Conservation (phyloP, 805 yeast species). For the Tetrapisispora namnaoensis region DNA sequence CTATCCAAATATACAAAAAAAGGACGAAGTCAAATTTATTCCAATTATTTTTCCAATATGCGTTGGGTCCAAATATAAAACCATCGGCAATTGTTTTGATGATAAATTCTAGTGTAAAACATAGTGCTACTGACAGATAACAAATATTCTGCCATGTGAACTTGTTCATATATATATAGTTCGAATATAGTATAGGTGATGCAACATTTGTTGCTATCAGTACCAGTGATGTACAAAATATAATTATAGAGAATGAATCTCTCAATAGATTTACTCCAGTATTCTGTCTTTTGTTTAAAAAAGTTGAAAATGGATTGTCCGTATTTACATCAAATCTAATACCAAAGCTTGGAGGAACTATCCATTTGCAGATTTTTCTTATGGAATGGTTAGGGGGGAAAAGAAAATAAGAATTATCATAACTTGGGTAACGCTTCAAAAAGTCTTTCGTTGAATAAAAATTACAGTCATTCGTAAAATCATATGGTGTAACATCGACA, state of each 20-base stretch:
- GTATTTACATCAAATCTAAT: not conserved
- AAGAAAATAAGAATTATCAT: not conserved
- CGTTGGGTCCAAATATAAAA: not conserved
- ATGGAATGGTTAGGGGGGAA: not conserved
- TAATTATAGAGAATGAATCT: not conserved
- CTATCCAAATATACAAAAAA: not conserved
- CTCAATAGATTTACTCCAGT: not conserved
- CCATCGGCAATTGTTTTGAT: slow-evolving; percentile 2
- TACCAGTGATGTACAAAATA: not conserved
- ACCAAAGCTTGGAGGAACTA: not conserved
- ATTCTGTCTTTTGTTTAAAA: not conserved
- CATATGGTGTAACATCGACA: not conserved
- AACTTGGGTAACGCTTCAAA: not conserved
- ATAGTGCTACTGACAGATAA: not conserved
- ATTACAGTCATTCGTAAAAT: not conserved
- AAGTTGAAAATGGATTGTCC: not conserved
- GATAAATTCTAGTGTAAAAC: not conserved
- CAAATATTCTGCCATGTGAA: not conserved
- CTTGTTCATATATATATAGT: not conserved
- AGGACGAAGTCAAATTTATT: slow-evolving; percentile 1
- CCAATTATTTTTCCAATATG: slow-evolving; percentile 1
- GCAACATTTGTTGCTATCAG: not conserved
- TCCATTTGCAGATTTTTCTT: not conserved
- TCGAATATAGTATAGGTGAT: not conserved
- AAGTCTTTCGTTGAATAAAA: not conserved